phyloP scores from a whole-genome alignment of 2,329 filamentous ascomycete species.

The Venturiaceae sp. region DNA sequence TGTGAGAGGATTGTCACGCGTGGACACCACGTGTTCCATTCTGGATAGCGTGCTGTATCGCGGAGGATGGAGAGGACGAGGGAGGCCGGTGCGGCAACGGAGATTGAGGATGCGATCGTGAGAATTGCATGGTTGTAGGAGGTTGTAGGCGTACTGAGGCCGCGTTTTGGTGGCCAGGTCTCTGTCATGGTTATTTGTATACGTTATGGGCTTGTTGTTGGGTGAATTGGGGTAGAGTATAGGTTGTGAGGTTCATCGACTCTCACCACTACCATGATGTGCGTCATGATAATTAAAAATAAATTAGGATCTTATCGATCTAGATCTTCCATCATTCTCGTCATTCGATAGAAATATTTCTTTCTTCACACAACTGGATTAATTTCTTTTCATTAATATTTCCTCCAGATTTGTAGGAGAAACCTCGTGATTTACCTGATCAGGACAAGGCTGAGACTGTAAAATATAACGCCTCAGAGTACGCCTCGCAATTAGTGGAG shows the following conservation, averaged over 20 bases:
- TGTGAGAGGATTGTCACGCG: constrained; percentile 10
- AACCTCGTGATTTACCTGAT: not conserved
- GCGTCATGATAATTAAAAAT: too few species aligned
- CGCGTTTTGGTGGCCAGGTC: constrained; percentile 15
- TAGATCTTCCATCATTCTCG: not conserved
- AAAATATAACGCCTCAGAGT: too few species aligned
- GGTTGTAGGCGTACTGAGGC: constrained; percentile 15
- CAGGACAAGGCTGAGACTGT: too few species aligned
- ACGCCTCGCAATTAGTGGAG: too few species aligned
- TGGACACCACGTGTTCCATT: constrained; percentile 8
- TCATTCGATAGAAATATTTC: not conserved
- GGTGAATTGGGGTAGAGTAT: not conserved
- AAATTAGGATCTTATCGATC: too few species aligned
- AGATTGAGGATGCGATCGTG: not conserved
- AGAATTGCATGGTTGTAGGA: constrained; percentile 6
- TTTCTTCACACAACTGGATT: not conserved
- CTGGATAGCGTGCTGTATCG: constrained; percentile 4
- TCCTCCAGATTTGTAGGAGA: not conserved
- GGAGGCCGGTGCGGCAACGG: constrained; percentile 4
- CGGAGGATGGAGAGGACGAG: constrained; percentile 8
- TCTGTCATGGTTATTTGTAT: not conserved
- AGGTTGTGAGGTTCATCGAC: not conserved
- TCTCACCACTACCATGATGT: not conserved
- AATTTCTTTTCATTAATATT: too few species aligned
- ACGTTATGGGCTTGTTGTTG: not conserved